Conservation (phyloP, 331 rosid species). For the Rhamnella rubrinervis region DNA sequence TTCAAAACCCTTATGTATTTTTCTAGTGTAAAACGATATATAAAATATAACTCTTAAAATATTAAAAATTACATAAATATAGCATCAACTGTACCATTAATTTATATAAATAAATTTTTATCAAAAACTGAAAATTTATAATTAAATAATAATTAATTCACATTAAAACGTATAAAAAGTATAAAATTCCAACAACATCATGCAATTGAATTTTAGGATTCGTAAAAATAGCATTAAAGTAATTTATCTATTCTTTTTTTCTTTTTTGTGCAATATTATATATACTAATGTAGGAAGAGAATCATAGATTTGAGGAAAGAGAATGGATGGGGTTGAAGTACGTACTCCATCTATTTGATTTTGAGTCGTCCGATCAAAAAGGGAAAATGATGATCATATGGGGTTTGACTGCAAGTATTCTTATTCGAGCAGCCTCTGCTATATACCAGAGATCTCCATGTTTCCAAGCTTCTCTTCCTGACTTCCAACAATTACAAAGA, state of each 20-base stretch:
- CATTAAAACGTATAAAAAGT: no score
- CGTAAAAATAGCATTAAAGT: no score
- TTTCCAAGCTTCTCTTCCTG: conserved; percentile 28
- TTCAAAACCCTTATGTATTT: no score
- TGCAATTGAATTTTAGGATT: not conserved
- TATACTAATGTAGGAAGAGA: conserved; percentile 22
- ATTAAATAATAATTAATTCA: no score
- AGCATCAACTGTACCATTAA: no score
- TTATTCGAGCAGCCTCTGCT: conserved; percentile 28
- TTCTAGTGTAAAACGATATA: no score
- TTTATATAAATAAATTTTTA: no score
- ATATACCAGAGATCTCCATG: conserved; percentile 26
- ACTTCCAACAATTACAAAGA: conserved; percentile 35
- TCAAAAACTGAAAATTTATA: no score
- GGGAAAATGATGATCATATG: conserved; percentile 18
- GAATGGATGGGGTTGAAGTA: conserved; percentile 41
- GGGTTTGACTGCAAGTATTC: conserved; percentile 44
- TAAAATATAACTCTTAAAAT: no score
- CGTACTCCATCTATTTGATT: conserved; percentile 27
- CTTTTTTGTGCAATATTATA: not conserved
- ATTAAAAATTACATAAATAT: no score
- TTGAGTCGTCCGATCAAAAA: conserved; percentile 10
- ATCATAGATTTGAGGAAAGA: conserved; percentile 32
- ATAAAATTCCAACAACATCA: no score
- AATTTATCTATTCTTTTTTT: no score